Percentiles rank a stretch among this genome's conserved stretches.
Conservation (phyloP, 257 asterid genomes). For the Capsicum rhomboideum region DNA sequence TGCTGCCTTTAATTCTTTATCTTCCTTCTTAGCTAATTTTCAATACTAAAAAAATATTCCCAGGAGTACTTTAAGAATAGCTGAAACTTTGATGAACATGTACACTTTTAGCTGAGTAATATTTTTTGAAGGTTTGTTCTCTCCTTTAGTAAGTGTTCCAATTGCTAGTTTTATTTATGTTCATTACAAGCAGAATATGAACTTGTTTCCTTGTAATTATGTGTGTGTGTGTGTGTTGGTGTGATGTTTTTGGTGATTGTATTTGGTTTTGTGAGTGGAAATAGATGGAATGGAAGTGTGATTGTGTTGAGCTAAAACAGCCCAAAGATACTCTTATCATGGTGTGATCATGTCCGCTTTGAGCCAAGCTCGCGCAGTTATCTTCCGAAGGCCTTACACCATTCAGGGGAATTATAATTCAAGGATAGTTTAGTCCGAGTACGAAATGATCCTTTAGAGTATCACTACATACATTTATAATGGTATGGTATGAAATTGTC, state of each 20-base stretch:
- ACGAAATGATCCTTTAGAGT: too few species aligned
- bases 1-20: not conserved
- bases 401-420: too few species aligned
- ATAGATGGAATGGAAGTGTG: not conserved
- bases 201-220: not conserved
- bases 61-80: constrained; percentile 4
- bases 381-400: not conserved
- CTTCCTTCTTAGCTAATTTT: not conserved
- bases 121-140: not conserved
- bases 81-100: not conserved
- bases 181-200: not conserved
- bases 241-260: not conserved
- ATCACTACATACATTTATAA: not conserved
- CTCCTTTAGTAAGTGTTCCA: not conserved
- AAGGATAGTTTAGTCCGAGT: too few species aligned
- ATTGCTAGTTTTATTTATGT: not conserved
- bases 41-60: not conserved
- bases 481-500: not conserved
- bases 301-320: not conserved
- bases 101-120: not conserved
- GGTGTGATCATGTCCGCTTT: too few species aligned
- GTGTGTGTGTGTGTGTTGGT: not conserved
- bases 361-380: too few species aligned
- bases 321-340: not conserved
- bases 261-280: not conserved